Conservation (phyloP, 176 grass and related monocot genomes). For the Puya raimondii region DNA sequence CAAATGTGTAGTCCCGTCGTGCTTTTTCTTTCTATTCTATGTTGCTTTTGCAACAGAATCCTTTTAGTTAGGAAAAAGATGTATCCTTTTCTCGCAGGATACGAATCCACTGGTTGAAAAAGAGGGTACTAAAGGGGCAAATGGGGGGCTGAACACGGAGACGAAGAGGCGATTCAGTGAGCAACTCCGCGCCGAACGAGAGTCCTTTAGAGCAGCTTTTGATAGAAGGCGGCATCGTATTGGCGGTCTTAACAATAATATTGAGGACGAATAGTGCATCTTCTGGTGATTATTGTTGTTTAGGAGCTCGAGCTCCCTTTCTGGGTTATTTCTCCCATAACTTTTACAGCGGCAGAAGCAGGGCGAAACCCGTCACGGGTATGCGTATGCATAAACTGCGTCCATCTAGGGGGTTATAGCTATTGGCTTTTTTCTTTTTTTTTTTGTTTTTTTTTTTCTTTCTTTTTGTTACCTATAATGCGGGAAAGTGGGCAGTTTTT, state of each 20-base stretch:
- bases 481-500: too few species aligned
- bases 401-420: too few species aligned
- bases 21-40: background rate
- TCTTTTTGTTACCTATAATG: too few species aligned
- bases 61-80: constrained; percentile 3
- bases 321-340: background rate
- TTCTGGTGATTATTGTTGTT: background rate
- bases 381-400: too few species aligned
- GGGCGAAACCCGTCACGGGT: too few species aligned
- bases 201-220: constrained; percentile 74
- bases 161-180: constrained; percentile 68
- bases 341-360: too few species aligned
- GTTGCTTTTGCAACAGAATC: background rate
- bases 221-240: constrained; percentile 51
- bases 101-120: constrained; percentile 50
- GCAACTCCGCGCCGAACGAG: constrained; percentile 69
- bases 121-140: constrained; percentile 25
- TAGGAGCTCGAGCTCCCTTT: background rate
- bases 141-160: constrained; percentile 28
- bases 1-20: background rate
- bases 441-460: too few species aligned
- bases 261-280: constrained; percentile 27
- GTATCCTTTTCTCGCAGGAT: constrained; percentile 35
- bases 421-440: too few species aligned
- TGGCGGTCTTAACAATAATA: constrained; percentile 22